Conservation (phyloP, 1,139 yeast species). For the Protomyces lactucae-debilis region DNA sequence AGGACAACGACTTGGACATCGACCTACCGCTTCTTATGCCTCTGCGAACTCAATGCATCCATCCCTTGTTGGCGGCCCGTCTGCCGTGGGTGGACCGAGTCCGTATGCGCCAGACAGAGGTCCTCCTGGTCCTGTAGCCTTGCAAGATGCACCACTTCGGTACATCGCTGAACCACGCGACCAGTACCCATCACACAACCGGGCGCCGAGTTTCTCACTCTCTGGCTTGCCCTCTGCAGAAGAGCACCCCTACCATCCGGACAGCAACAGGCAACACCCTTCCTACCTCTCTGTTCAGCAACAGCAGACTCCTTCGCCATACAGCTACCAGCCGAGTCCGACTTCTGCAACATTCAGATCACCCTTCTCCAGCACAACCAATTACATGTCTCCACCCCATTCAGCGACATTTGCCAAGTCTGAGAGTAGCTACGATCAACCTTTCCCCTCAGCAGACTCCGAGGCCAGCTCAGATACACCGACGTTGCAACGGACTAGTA, state of each 20-base stretch:
- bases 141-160: background rate
- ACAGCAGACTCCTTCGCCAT: background rate
- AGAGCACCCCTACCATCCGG: background rate
- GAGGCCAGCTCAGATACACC: slow-evolving; percentile 6
- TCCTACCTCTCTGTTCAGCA: background rate
- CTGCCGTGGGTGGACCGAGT: background rate
- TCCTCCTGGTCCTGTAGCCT: background rate
- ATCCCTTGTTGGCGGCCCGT: background rate
- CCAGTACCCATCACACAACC: background rate
- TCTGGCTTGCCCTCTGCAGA: background rate
- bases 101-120: background rate
- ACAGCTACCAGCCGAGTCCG: background rate
- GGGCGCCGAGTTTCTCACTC: background rate
- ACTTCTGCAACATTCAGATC: background rate
- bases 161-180: slow-evolving; percentile 23
- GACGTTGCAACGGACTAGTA: slow-evolving; percentile 16
- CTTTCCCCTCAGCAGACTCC: slow-evolving; percentile 4
- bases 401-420: slow-evolving; percentile 3
- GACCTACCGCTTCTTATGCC: background rate
- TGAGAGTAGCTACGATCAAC: slow-evolving; percentile 4
- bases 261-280: background rate
- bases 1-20: background rate
- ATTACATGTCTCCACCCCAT: slow-evolving; percentile 5
- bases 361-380: background rate
- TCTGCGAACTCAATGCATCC: background rate